Conservation (phyloP, 208 protist species). For the Paratrypanosoma confusum region DNA sequence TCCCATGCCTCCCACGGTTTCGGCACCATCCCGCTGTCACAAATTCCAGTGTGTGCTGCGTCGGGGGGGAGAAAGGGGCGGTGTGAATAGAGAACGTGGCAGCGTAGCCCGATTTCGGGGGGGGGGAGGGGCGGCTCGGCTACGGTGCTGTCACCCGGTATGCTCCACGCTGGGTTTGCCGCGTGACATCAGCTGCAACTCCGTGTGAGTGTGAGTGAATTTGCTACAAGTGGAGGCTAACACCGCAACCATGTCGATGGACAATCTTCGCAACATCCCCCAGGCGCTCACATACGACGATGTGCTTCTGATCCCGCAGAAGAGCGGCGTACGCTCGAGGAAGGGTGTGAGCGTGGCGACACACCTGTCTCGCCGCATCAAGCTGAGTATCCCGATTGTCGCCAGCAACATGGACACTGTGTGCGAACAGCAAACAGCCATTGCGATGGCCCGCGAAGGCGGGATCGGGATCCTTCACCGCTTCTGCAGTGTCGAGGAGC, state of each 20-base stretch:
- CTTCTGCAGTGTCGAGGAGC: conserved; percentile 81
- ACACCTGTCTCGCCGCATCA: conserved; percentile 58
- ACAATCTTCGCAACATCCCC: conserved; percentile 20
- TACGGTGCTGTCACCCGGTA: no score
- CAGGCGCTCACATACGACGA: conserved; percentile 82
- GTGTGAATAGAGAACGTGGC: no score
- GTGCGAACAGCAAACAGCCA: conserved; percentile 78
- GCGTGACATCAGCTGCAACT: no score
- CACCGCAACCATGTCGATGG: conserved; percentile 15
- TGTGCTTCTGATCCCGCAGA: conserved; percentile 80
- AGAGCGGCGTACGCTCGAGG: conserved; percentile 55
- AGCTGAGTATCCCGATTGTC: conserved; percentile 71
- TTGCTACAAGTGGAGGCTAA: no score
- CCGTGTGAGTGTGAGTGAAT: no score
- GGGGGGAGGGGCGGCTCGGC: no score
- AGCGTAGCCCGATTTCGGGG: no score
- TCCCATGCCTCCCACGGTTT: no score
- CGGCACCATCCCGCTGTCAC: no score
- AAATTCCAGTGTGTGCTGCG: no score
- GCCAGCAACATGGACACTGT: conserved; percentile 91
- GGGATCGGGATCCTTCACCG: conserved; percentile 86
- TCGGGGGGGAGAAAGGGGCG: no score
- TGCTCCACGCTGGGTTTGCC: no score
- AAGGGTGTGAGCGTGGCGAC: conserved; percentile 52
- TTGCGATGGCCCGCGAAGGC: conserved; percentile 79